Evolutionary conservation across 805 yeast species (phyloP).

Genomic region (Lipomyces spencermartinsiae): DNA sequence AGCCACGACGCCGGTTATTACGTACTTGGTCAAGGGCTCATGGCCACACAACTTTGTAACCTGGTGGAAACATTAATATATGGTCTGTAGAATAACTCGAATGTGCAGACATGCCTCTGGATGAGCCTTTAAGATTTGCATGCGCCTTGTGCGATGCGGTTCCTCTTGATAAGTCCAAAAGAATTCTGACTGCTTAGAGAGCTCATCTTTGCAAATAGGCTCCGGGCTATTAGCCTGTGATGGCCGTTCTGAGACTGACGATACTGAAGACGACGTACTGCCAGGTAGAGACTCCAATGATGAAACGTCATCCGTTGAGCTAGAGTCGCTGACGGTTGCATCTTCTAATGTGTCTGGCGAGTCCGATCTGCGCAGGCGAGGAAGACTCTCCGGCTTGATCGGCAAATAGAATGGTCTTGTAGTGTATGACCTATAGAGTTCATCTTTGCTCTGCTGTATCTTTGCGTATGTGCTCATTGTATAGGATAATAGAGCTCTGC

Average conservation of each 20-base stretch:
- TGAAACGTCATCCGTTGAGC: background rate
- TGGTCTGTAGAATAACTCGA: background rate
- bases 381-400: slow-evolving; percentile 14
- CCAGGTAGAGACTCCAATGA: background rate
- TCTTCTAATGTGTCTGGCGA: background rate
- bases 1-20: slow-evolving; percentile 66
- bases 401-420: slow-evolving; percentile 27
- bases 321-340: background rate
- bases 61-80: background rate
- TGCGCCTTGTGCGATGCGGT: slow-evolving; percentile 79
- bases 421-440: slow-evolving; percentile 9
- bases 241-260: slow-evolving; percentile 17
- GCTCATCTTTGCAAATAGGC: slow-evolving; percentile 10
- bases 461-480: background rate
- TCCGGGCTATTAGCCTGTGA: background rate
- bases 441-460: background rate
- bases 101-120: slow-evolving; percentile 58
- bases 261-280: slow-evolving; percentile 11
- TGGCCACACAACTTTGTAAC: slow-evolving; percentile 78
- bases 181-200: slow-evolving; percentile 55
- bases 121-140: slow-evolving; percentile 71
- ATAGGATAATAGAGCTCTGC: background rate
- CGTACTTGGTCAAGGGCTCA: slow-evolving; percentile 85
- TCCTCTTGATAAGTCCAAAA: slow-evolving; percentile 85
- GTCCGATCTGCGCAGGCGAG: background rate